phyloP scores from a whole-genome alignment of 2,329 filamentous ascomycete genomes.

The Fusarium irregulare region DNA sequence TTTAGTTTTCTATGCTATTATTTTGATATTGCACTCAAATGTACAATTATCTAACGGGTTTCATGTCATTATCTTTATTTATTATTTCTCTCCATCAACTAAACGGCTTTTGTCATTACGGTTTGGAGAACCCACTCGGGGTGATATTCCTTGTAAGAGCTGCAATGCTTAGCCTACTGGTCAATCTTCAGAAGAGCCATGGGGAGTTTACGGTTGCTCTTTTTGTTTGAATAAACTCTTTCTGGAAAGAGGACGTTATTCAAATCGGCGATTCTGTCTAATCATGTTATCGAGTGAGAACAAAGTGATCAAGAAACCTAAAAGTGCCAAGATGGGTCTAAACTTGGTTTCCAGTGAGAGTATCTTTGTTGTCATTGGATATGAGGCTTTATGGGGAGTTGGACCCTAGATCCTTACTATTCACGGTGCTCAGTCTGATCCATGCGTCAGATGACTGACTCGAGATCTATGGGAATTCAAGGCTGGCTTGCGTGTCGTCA shows the following conservation, averaged over 20 bases:
- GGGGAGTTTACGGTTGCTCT: conserved; percentile 6
- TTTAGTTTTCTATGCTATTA: conserved; percentile 31
- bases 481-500: conserved; percentile 22
- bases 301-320: conserved; percentile 15
- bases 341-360: conserved; percentile 5
- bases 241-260: conserved; percentile 16
- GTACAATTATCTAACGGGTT: conserved; percentile 30
- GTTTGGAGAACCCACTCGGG: not conserved
- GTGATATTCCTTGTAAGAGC: conserved; percentile 16
- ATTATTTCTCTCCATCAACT: conserved; percentile 24
- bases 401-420: conserved; percentile 13
- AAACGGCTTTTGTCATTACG: conserved; percentile 3
- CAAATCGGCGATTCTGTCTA: conserved; percentile 12
- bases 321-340: conserved; percentile 23
- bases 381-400: conserved; percentile 20
- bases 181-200: not conserved
- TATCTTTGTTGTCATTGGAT: conserved; percentile 8
- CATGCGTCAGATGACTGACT: conserved; percentile 32
- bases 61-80: conserved; percentile 32
- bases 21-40: conserved; percentile 31
- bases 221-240: conserved; percentile 18
- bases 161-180: not conserved
- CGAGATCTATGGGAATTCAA: conserved; percentile 1
- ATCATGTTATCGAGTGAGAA: not conserved
- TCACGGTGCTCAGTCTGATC: conserved; percentile 27